Base-by-base conservation (phyloP, 2,329 filamentous ascomycete genomes). In the Bisporella sp. region DNA sequence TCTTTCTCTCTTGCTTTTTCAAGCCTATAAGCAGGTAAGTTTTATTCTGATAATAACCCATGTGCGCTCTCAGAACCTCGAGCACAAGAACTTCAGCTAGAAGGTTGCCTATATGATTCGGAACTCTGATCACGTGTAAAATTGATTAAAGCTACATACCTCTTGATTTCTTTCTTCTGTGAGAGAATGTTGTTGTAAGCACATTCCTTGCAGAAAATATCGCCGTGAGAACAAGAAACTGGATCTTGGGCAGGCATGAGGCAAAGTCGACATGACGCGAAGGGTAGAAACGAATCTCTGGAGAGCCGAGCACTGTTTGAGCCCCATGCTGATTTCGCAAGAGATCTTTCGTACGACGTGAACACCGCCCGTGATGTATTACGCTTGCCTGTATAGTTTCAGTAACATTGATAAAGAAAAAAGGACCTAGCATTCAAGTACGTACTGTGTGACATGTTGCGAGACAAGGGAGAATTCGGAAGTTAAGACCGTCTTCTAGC, bases 131-230 rank as follows among this genome's bases (percentile, higher is more conserved):
- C 21, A 21, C 21, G 21, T 21, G 21, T 21, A 21, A 21, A 21
- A 21, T 21, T 21, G 21, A 21, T 21, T 21, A 21, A 21, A 21
- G 21, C 21, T 21, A 21, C 35, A 8, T 37, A 37, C 0, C 93
- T 81, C 66, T 90, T 93, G 57, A 95, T 91, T 65, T 97, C 93
- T 70, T 91, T 87, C 59, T 89, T 85, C 69, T 99, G 92, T 1
- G 89, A 79, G 1, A 97, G 76, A n/a, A 99, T 82, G 62, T 97
- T 96, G 59, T 76, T 84, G 48, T 97, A 80, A 6, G 90, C 91
- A 71, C 92, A 99, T 72, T 97, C 93, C 59, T 89, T 84, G 68
- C 92, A 99, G 72, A 97, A 97, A 11, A 99, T 76, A 68, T 97
- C 91, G 54, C 92, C 92, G 57, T 84, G 79, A 3, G 79, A 73